Percentiles rank a stretch among this genome's conserved stretches.
Conservation (phyloP, 2,329 filamentous ascomycete species). For the Fusarium coffeatum region DNA sequence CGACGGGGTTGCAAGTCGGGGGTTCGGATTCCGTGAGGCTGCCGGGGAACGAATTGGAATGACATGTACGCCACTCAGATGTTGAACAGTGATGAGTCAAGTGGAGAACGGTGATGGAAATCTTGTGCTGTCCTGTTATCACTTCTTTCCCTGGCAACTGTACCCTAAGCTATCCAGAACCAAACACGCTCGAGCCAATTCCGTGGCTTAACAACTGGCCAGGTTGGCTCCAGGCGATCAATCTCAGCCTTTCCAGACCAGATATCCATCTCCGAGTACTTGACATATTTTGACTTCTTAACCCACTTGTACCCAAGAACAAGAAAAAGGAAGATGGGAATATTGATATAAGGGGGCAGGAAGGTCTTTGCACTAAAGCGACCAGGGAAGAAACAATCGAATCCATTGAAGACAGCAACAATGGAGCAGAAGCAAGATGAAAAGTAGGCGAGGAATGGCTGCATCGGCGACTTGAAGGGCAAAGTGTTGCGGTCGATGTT, state of each 20-base stretch:
- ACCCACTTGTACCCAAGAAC: conserved; percentile 66
- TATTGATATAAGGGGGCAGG: conserved; percentile 70
- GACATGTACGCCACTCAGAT: too few species aligned
- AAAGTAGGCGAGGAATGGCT: conserved; percentile 73
- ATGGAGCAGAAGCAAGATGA: conserved; percentile 68
- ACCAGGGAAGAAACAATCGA: conserved; percentile 75
- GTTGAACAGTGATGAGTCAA: too few species aligned
- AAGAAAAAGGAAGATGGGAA: conserved; percentile 69
- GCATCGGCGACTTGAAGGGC: conserved; percentile 64
- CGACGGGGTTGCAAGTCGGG: too few species aligned
- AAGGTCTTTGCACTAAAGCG: conserved; percentile 74
- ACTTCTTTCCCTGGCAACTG: too few species aligned
- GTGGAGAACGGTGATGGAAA: too few species aligned
- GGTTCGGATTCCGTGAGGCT: too few species aligned
- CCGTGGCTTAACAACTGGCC: conserved; percentile 59
- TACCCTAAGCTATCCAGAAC: conserved; percentile 14
- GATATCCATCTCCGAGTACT: conserved; percentile 32
- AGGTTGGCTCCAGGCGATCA: conserved; percentile 64
- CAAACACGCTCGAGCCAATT: conserved; percentile 50
- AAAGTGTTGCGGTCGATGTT: conserved; percentile 57
- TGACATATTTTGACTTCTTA: conserved; percentile 18
- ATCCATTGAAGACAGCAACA: conserved; percentile 78
- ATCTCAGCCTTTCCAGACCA: conserved; percentile 34
- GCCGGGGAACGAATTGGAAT: too few species aligned
- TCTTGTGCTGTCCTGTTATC: too few species aligned